Conservation (phyloP, 257 asterid genomes). For the Handroanthus guayacan region DNA sequence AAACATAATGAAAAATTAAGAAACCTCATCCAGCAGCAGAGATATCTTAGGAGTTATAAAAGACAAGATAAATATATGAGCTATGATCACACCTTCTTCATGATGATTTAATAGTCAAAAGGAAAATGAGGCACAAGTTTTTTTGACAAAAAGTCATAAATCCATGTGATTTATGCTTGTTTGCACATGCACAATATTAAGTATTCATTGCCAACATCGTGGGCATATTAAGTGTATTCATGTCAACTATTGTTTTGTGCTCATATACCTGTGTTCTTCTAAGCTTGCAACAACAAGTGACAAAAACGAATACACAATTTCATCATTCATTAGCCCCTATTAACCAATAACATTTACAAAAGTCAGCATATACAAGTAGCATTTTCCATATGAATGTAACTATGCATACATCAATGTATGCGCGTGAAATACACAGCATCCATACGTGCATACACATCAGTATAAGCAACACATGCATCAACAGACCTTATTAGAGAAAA, state of each 20-base stretch:
- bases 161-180: not conserved
- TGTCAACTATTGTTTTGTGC: not conserved
- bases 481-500: slow-evolving; percentile 79
- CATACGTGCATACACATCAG: not conserved
- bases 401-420: not conserved
- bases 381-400: not conserved
- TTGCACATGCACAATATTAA: not conserved
- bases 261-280: slow-evolving; percentile 1
- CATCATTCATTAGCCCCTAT: not conserved
- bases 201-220: not conserved
- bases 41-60: not conserved
- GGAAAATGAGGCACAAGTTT: slow-evolving; percentile 7
- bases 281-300: not conserved
- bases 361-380: slow-evolving; percentile 2
- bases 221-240: no score
- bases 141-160: not conserved
- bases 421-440: not conserved
- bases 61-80: not conserved
- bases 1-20: not conserved
- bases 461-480: not conserved
- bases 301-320: not conserved
- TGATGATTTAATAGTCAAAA: not conserved
- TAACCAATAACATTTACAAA: not conserved
- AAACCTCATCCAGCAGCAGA: slow-evolving; percentile 1
- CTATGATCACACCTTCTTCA: slow-evolving; percentile 3